Evolutionary conservation across 176 grass and related monocot species (phyloP), one percentile per base, ranked within the genome.

Genomic region (Leersia perrieri): DNA sequence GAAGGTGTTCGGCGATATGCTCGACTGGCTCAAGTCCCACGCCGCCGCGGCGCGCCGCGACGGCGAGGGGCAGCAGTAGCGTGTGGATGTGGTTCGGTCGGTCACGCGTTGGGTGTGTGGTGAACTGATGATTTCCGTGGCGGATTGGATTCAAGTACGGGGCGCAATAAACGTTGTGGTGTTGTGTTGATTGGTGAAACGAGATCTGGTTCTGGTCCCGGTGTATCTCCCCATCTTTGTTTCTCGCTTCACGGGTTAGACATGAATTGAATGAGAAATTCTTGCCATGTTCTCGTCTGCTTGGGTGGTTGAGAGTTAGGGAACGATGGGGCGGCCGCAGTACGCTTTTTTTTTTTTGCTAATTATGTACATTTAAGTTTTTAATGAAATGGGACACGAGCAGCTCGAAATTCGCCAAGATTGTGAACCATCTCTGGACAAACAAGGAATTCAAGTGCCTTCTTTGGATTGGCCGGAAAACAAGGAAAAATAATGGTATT

Each of bases 1-100:
- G 70, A 82, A 85, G 53, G 91, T 97, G 29, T 97, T 97, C 84
- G 75, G 71, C 80, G 91, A 91, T 63, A 85, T 91, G 18, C 61
- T 91, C 22, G 80, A 87, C n/a, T 97, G 94, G 94, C 83, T 97
- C 69, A 89, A 79, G 61, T 47, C 66, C 22, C 85, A 82, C 67
- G 58, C 80, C 9, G 29, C n/a, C 47, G 51, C 49, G 11, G 20
- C 58, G 39, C 9, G 16, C 42, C 44, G 22, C 3, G 5, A 5
- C 0, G 22, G 49, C 7, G 23, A 30, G 28, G 22, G 26, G 66
- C 11, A 22, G 20, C 5, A 23, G 9, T 6, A 36, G 75, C n/a
- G n/a, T n/a, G n/a, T 40, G 68, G 79, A n/a, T n/a, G 83, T 85
- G 53, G 75, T 11, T 42, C 14, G 14, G 38, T 87, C 9, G 73